Conservation (phyloP, 345 rosid genomes). For the Jatropha curcas region DNA sequence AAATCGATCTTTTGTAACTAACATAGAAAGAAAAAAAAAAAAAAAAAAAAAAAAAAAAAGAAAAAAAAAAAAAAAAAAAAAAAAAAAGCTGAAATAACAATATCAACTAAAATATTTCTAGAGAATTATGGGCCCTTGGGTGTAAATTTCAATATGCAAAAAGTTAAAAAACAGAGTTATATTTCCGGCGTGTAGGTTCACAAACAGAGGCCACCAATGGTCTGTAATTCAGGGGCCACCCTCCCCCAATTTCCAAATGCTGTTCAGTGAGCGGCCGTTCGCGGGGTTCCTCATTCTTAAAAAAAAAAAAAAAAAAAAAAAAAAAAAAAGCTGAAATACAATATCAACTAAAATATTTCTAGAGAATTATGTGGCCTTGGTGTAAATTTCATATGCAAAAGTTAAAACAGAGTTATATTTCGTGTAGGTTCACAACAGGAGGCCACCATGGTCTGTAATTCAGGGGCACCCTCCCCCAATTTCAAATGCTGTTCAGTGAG, state of each 20-base stretch:
- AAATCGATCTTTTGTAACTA: not conserved
- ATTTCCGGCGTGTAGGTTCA: conserved; percentile 54
- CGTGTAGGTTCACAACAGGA: conserved; percentile 63
- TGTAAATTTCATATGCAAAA: not conserved
- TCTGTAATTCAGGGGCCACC: conserved; percentile 68
- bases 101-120: no score
- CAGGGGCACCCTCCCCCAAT: conserved; percentile 56
- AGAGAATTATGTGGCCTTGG: not conserved
- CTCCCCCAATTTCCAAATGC: conserved; percentile 36
- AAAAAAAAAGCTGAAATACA: not conserved
- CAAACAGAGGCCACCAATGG: conserved; percentile 80
- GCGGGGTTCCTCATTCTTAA: not conserved
- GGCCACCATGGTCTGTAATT: conserved; percentile 79
- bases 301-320: no score
- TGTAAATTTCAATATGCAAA: not conserved
- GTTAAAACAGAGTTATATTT: conserved; percentile 5
- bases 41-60: no score
- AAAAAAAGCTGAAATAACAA: no score
- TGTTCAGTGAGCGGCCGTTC: conserved; percentile 21
- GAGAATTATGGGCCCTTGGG: not conserved
- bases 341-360: not conserved
- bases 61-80: no score
- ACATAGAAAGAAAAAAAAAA: no score
- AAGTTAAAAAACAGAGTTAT: not conserved
- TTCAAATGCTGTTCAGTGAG: conserved; percentile 30